Base-by-base conservation (phyloP, 148 eudicot genomes). In the Fagopyrum esculentum region DNA sequence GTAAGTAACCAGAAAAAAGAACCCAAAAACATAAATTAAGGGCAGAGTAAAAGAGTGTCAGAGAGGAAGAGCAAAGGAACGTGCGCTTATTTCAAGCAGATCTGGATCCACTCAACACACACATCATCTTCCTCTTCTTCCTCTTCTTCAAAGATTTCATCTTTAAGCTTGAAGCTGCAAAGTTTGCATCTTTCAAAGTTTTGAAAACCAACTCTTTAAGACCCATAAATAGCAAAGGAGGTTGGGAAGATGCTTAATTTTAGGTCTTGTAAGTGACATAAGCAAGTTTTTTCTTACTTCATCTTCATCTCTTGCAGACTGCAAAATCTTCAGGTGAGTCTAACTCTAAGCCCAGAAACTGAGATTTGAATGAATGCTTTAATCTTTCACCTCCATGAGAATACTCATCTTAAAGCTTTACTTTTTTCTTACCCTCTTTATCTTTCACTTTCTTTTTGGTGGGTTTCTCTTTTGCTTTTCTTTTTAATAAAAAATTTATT, bases 71-170 rank as follows among this genome's bases (percentile, higher is more conserved):
- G 71, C 48, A 6, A 49, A 16, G 76, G 15, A 79, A 77, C 81
- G 82, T 82, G 81, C 59, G 29, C 48, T 74, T 73, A 49, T 76
- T 69, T 66, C 17, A 75, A 79, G 71, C 80, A 82, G 82, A 82
- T 82, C 85, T 82, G 73, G 77, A 82, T 82, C 82, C 60, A 71
- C 75, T 57, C 76, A 71, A 6, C 74, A 54, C 22, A 35, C 40
- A 35, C 40, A 35, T 43, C 29, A 11, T 60, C 66, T 8, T 59
- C n/a, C n/a, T n/a, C 66, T 9, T 68, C 48, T 1, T 35, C 72
- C 47, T 68, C 47, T 35, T 19, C 13, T 68, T 68, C 48, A 35
- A 35, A 35, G 40, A 35, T 35, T 35, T 35, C 40, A 35, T 35
- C 40, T 35, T 35, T 2, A 35, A 35, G 2, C 40, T 35, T 35